Percentiles rank a stretch among this genome's conserved stretches.
phyloP scores from a whole-genome alignment of 2,329 filamentous ascomycete genomes.

The Microcyclospora tardicrescens region DNA sequence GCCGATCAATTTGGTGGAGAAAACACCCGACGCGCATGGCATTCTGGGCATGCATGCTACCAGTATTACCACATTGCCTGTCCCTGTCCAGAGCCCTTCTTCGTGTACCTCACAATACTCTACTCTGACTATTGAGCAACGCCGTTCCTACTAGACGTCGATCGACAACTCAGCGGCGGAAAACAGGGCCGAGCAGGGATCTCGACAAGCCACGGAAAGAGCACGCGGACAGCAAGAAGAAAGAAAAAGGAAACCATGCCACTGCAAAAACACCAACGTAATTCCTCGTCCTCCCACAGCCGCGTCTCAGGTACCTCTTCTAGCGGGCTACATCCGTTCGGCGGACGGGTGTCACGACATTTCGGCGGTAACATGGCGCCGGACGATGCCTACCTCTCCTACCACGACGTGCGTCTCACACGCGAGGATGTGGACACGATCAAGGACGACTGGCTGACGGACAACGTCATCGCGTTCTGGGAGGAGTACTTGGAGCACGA shows the following conservation, averaged over 20 bases:
- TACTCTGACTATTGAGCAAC: no score
- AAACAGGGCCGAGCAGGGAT: no score
- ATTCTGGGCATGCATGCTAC: no score
- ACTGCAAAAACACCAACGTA: neutral
- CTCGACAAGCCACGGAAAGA: no score
- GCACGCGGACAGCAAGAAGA: no score
- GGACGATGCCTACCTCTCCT: conserved; percentile 57
- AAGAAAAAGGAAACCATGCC: neutral
- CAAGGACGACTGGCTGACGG: conserved; percentile 88
- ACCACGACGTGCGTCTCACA: conserved; percentile 55
- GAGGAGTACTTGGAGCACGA: conserved; percentile 93
- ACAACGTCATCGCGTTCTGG: conserved; percentile 97
- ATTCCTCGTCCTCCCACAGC: neutral
- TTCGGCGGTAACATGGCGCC: conserved; percentile 44
- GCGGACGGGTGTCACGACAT: conserved; percentile 37
- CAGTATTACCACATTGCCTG: no score
- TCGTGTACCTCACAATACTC: no score
- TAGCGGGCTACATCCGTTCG: conserved; percentile 40
- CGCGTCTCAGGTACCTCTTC: conserved; percentile 8
- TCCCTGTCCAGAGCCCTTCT: no score
- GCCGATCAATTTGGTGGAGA: no score
- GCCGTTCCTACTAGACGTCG: no score
- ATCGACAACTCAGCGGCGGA: no score
- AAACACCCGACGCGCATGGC: no score
- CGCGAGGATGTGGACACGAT: conserved; percentile 80